These are phyloP conservation scores for Sporothrix phasma DNA, from an alignment of 2,329 filamentous ascomycete genomes.

Conservation along the genomic window DNA sequence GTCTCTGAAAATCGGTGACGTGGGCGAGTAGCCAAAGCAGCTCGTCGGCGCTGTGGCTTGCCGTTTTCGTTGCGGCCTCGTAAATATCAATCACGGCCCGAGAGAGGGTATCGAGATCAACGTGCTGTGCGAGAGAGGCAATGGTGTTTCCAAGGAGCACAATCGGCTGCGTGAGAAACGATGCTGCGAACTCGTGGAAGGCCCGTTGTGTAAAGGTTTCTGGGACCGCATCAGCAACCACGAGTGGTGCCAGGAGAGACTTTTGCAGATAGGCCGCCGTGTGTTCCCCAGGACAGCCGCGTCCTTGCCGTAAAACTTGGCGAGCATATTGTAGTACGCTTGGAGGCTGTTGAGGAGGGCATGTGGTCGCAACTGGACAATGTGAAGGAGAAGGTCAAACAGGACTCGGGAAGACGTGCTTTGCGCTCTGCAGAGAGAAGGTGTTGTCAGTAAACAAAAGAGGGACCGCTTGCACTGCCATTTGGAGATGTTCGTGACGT, in stretches of 20 bases:
- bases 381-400: constrained; percentile 14
- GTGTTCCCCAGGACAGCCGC: neutral
- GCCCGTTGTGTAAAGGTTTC: constrained; percentile 16
- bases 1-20: constrained; percentile 48
- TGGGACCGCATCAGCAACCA: neutral
- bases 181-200: constrained; percentile 30
- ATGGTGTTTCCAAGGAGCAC: constrained; percentile 33
- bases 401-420: neutral
- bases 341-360: constrained; percentile 18
- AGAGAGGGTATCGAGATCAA: constrained; percentile 35
- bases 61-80: constrained; percentile 20
- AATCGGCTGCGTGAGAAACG: constrained; percentile 31
- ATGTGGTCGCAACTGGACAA: constrained; percentile 16
- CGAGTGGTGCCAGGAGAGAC: constrained; percentile 18
- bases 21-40: constrained; percentile 58
- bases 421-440: neutral
- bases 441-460: neutral
- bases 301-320: constrained; percentile 13
- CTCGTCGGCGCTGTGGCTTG: constrained; percentile 28
- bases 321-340: constrained; percentile 19
- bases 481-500: neutral
- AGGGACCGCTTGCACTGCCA: neutral
- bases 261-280: constrained; percentile 14
- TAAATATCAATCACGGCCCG: constrained; percentile 32
- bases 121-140: constrained; percentile 25